Conservation (phyloP, 2,329 filamentous ascomycete genomes). For the Alternaria panax region DNA sequence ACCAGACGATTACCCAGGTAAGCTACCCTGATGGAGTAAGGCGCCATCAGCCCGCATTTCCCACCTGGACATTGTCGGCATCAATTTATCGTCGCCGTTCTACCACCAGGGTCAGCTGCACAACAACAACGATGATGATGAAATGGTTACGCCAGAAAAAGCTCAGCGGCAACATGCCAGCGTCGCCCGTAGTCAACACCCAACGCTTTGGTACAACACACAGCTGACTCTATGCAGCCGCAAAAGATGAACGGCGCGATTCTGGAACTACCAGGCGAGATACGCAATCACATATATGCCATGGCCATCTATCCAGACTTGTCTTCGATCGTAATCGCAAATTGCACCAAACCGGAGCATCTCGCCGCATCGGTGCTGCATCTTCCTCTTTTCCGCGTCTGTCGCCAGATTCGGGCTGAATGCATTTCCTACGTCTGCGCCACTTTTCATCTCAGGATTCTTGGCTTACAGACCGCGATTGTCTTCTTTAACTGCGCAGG, state of each 20-base stretch:
- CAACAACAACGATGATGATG: neutral
- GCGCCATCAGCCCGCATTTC: neutral
- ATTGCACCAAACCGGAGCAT: slow-evolving; percentile 10
- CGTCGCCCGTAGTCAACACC: neutral
- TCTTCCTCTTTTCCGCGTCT: slow-evolving; percentile 28
- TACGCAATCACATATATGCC: slow-evolving; percentile 33
- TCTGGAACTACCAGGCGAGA: slow-evolving; percentile 31
- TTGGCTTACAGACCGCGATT: slow-evolving; percentile 9
- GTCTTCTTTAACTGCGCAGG: slow-evolving; percentile 18
- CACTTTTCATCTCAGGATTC: slow-evolving; percentile 20
- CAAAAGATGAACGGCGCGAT: slow-evolving; percentile 4
- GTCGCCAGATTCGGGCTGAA: slow-evolving; percentile 31
- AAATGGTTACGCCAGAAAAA: neutral
- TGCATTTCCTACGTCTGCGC: slow-evolving; percentile 27
- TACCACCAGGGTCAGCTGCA: neutral
- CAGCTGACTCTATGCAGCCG: slow-evolving; percentile 4
- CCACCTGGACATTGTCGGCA: neutral
- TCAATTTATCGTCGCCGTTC: neutral
- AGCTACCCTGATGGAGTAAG: slow-evolving; percentile 3
- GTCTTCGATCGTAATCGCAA: slow-evolving; percentile 5
- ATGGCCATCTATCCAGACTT: slow-evolving; percentile 19
- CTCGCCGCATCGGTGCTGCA: slow-evolving; percentile 17
- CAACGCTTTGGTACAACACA: neutral
- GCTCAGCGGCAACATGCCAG: neutral
- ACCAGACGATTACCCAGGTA: neutral